Conservation (phyloP, 768 basidiomycete species). For the Naematelia aurantialba region DNA sequence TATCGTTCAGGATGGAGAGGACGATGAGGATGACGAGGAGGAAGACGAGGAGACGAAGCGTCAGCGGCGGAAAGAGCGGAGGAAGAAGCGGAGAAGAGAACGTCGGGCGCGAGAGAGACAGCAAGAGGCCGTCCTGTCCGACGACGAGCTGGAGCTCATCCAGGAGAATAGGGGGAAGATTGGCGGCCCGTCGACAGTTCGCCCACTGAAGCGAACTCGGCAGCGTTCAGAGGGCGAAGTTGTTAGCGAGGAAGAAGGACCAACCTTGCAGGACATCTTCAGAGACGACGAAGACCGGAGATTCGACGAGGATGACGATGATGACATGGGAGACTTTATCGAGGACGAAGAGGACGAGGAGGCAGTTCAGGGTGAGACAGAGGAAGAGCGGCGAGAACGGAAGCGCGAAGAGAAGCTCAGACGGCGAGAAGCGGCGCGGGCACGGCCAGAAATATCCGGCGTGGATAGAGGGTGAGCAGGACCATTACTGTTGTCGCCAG, state of each 20-base stretch:
- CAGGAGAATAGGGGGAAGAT: slow-evolving; percentile 76
- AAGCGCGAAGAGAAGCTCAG: slow-evolving; percentile 55
- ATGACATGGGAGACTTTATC: slow-evolving; percentile 69
- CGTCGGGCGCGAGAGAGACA: slow-evolving; percentile 51
- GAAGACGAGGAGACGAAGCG: slow-evolving; percentile 61
- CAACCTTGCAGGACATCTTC: slow-evolving; percentile 66
- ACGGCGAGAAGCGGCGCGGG: slow-evolving; percentile 62
- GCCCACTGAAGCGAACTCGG: slow-evolving; percentile 69
- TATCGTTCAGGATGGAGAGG: slow-evolving; percentile 86
- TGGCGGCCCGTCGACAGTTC: slow-evolving; percentile 56
- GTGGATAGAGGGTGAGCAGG: slow-evolving; percentile 79
- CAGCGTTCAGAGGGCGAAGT: slow-evolving; percentile 56
- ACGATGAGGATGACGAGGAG: slow-evolving; percentile 69
- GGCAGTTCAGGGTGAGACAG: slow-evolving; percentile 71
- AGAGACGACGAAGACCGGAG: slow-evolving; percentile 59
- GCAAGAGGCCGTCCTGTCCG: slow-evolving; percentile 60
- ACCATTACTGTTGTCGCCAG: not conserved
- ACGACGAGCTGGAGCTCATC: slow-evolving; percentile 76
- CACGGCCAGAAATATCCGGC: slow-evolving; percentile 64
- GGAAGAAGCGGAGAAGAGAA: slow-evolving; percentile 59
- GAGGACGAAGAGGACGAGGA: slow-evolving; percentile 58
- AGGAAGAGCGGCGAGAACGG: slow-evolving; percentile 67
- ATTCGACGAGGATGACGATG: slow-evolving; percentile 63
- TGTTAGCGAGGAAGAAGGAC: slow-evolving; percentile 61
- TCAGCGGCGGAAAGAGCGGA: slow-evolving; percentile 52